Percentiles rank a stretch among this genome's conserved stretches.
Evolutionary conservation across 441 rosid genomes (phyloP).

Genomic region (Geranium incanum): DNA sequence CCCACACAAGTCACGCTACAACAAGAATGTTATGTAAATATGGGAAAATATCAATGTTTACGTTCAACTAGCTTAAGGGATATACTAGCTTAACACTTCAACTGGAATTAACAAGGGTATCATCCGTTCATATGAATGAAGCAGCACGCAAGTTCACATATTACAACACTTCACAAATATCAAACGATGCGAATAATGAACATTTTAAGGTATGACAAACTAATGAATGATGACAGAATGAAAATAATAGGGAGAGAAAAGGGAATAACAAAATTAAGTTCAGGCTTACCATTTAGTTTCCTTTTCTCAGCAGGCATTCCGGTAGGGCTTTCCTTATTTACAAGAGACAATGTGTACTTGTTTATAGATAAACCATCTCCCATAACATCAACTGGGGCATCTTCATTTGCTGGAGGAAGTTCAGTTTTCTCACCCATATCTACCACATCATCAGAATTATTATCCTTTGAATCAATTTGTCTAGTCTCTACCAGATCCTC

Average conservation of each 20-base stretch:
- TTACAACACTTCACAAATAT: not conserved
- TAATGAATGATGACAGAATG: not conserved
- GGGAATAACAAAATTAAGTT: not conserved
- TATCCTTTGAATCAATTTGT: conserved; percentile 58
- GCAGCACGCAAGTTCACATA: not conserved
- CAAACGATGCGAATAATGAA: not conserved
- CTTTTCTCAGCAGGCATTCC: conserved; percentile 58
- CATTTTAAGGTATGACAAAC: not conserved
- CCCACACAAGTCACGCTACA: too few relatives aligned
- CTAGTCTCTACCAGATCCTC: conserved; percentile 79
- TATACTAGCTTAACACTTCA: not conserved
- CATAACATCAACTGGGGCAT: conserved; percentile 36
- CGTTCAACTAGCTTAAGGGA: not conserved
- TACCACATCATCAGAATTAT: conserved; percentile 43
- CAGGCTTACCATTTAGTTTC: conserved; percentile 61
- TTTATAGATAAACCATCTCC: conserved; percentile 40
- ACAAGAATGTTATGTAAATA: too few relatives aligned
- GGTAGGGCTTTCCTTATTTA: conserved; percentile 8
- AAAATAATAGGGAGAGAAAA: not conserved
- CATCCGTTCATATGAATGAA: not conserved
- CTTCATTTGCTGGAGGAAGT: conserved; percentile 34
- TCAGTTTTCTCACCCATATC: conserved; percentile 44
- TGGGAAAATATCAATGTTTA: too few relatives aligned
- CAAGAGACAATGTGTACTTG: conserved; percentile 20
- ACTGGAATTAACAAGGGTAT: not conserved